These are phyloP conservation scores for Circinella minor DNA, from an alignment of 371 early-diverging fungal species.

Conservation along the genomic window DNA sequence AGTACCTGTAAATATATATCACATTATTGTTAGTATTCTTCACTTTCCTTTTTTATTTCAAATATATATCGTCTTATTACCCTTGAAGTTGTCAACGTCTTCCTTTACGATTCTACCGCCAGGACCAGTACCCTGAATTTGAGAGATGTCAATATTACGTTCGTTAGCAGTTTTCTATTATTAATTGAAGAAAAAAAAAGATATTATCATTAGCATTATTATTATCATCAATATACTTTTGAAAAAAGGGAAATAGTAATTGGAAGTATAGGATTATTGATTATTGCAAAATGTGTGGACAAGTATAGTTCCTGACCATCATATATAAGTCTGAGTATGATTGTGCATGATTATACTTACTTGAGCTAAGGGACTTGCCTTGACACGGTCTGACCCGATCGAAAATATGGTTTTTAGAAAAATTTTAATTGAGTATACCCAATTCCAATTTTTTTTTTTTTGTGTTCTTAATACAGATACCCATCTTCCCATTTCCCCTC, in stretches of 20 bases:
- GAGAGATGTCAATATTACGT: conserved; percentile 76
- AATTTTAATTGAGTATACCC: background rate
- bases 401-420: background rate
- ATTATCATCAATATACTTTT: too few relatives aligned
- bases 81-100: conserved; percentile 82
- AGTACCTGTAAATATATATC: background rate
- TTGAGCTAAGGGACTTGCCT: conserved; percentile 89
- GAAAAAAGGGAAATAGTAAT: too few relatives aligned
- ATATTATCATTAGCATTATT: background rate
- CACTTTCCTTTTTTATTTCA: conserved; percentile 18
- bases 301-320: too few relatives aligned
- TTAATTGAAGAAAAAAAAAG: background rate
- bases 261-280: too few relatives aligned
- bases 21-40: conserved; percentile 11
- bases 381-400: conserved; percentile 61
- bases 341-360: conserved; percentile 28
- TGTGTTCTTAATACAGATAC: background rate
- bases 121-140: conserved; percentile 90
- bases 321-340: too few relatives aligned
- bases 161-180: conserved; percentile 83
- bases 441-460: too few relatives aligned
- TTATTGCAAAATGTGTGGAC: background rate
- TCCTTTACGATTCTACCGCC: conserved; percentile 89
- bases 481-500: background rate
- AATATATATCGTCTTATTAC: conserved; percentile 19